Evolutionary conservation across 2,329 filamentous ascomycete species (phyloP).

Genomic region (Clonostachys chloroleuca): DNA sequence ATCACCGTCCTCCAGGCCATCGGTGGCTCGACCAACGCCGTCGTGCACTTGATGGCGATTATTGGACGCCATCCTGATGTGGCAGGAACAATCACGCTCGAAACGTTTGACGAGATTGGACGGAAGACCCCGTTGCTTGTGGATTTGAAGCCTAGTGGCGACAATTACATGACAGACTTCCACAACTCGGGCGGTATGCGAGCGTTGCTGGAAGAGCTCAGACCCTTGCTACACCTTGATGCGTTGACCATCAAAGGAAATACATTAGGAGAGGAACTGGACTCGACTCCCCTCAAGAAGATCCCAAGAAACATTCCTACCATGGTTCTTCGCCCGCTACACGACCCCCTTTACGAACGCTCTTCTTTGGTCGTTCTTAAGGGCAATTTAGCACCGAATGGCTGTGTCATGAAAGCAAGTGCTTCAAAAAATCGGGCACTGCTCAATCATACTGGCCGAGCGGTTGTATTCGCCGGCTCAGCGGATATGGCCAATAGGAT

Average conservation of each 20-base stretch:
- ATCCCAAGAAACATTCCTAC: constrained; percentile 22
- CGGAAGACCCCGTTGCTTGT: constrained; percentile 77
- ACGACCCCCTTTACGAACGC: constrained; percentile 60
- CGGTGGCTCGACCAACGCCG: constrained; percentile 80
- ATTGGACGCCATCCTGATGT: constrained; percentile 68
- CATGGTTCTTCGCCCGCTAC: constrained; percentile 61
- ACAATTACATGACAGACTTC: constrained; percentile 86
- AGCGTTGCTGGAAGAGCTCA: constrained; percentile 73
- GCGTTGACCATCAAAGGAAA: constrained; percentile 82
- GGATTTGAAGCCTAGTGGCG: constrained; percentile 80
- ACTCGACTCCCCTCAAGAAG: constrained; percentile 58
- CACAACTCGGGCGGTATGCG: constrained; percentile 86
- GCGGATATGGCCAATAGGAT: constrained; percentile 69
- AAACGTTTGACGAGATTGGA: constrained; percentile 76
- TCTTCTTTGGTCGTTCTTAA: constrained; percentile 79
- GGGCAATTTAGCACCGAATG: constrained; percentile 79
- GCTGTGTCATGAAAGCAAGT: constrained; percentile 87
- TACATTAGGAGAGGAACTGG: constrained; percentile 76
- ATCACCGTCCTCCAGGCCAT: constrained; percentile 83
- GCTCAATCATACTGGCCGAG: constrained; percentile 37
- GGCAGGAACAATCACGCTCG: constrained; percentile 58
- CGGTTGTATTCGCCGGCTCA: constrained; percentile 67
- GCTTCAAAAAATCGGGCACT: constrained; percentile 69
- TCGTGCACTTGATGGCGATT: constrained; percentile 85
- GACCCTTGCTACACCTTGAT: constrained; percentile 69